Base-by-base conservation (phyloP, 208 protist genomes). In the Leishmania mexicana region DNA sequence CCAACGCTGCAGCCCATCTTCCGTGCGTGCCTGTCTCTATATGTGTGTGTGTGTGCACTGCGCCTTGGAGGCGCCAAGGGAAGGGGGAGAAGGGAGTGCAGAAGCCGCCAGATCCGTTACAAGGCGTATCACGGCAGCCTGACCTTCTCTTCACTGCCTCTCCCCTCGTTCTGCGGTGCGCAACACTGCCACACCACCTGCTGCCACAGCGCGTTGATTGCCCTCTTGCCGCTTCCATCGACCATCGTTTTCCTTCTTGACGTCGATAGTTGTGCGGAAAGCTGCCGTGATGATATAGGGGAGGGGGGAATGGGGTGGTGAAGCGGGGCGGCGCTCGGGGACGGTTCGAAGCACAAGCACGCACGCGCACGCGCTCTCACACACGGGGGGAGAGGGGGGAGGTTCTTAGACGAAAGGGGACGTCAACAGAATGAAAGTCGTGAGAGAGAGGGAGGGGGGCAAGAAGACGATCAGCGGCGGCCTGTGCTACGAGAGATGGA, bases 401-500 rank as follows among this genome's bases (percentile, higher is more conserved):
- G 38, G 35, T 7, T 68, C 38, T n/a, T 38, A 68, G 28, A 19
- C 17, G n/a, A 28, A 68, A n/a, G 10, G 11, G 28, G 40, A 47
- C 15, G 67, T 45, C 67, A 45, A 42, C 13, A 28, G 19, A 28
- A 51, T 21, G 13, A 74, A 17, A 17, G n/a, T 21, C 45, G 6
- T 19, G 31, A 62, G 1, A 62, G 35, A 45, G 35, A 28, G 4
- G 17, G 1, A 62, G 53, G n/a, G 35, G 31, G 4, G 17, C 31
- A n/a, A 58, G 47, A 58, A 40, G 19, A 31, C 35, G 28, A 31
- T 24, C 75, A 42, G 24, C 75, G 11, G 35, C 24, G 2, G 19
- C 58, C 75, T 42, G 3, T 31, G 45, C 79, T 83, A 62, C 31
- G 51, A 45, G 42, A 76, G 83, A 28, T 57, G 45, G 28, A 62